Evolutionary conservation across 1,284 basidiomycete genomes (phyloP), one percentile per base, ranked within the genome.

Genomic region (Sanguinoderma infundibulare): DNA sequence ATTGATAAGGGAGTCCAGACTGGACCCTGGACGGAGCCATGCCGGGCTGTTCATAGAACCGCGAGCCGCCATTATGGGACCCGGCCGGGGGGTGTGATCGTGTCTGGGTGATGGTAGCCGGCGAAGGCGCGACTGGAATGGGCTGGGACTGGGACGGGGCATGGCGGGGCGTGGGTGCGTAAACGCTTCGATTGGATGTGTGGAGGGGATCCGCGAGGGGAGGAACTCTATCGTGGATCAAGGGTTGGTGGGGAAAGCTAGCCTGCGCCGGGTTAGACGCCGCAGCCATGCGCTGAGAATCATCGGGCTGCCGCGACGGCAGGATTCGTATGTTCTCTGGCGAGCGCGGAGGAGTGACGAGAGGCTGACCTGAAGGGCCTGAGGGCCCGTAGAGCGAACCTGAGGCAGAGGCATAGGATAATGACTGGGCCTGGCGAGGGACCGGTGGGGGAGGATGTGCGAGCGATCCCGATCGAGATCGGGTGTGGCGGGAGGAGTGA

Each of bases 261-360:
- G 49, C 59, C 61, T 62, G 65, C 50, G 57, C 57, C 36, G 57
- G 55, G 52, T 53, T 53, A 55, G 64, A 51, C 55, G 62, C 58
- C 52, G 59, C 51, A 15, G 61, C 39, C 35, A 59, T 53, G 57
- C 60, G 61, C 28, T 67, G 67, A 14, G 71, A 60, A 30, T 71
- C 67, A 40, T 68, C 69, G 20, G 64, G 61, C 53, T 72, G 68
- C n/a, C 70, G 69, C 22, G 73, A 74, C 51, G 73, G 73, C n/a
- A 74, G 65, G 26, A 74, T 59, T 14, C 72, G 68, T 39, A 74
- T 74, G 63, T 70, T 73, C 64, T 74, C 73, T 46, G 73, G 73
- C 15, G 68, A 70, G n/a, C 63, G 67, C 28, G 70, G 68, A 28
- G 70, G 69, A 14, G 64, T 59, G 10, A 56, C 63, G 30, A 59